These are phyloP conservation scores for Xylaria multiplex DNA, from an alignment of 2,329 filamentous ascomycete species.

Conservation along the genomic window DNA sequence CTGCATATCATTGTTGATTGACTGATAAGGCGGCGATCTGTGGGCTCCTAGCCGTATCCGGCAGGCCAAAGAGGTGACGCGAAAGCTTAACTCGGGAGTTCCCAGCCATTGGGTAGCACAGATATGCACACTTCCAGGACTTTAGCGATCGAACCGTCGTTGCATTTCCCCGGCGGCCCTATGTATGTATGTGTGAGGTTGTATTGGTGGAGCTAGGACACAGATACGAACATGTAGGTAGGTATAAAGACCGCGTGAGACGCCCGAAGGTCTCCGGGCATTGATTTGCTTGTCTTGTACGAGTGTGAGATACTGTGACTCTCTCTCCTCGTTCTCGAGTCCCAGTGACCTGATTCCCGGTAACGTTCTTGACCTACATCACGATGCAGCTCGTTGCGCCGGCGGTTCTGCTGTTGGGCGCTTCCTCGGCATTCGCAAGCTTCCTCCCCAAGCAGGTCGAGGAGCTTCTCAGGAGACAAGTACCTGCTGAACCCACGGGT, in stretches of 20 bases:
- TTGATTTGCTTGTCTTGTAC: conserved; percentile 7
- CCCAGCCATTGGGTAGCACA: not conserved
- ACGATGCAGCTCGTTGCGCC: conserved; percentile 32
- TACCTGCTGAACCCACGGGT: conserved; percentile 54
- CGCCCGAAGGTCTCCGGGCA: not conserved
- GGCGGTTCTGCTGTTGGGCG: conserved; percentile 36
- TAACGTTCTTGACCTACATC: not conserved
- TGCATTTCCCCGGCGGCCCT: not conserved
- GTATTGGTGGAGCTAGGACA: conserved; percentile 16
- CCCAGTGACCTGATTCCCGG: not conserved
- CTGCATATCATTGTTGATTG: conserved; percentile 20
- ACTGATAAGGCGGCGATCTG: conserved; percentile 22
- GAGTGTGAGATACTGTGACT: conserved; percentile 2
- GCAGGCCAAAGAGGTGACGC: conserved; percentile 18
- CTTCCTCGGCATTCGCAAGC: conserved; percentile 35
- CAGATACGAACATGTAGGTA: conserved; percentile 20
- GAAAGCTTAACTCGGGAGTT: conserved; percentile 7
- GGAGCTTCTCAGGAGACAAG: conserved; percentile 44
- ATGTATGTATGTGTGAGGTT: conserved; percentile 1
- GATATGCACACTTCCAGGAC: not conserved
- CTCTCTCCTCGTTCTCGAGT: not conserved
- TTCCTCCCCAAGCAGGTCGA: conserved; percentile 41
- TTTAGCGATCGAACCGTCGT: not conserved
- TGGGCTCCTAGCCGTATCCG: conserved; percentile 21
- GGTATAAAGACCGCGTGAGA: conserved; percentile 22